phyloP scores from a whole-genome alignment of 2,329 filamentous ascomycete genomes.

The Exophiala bonariae region DNA sequence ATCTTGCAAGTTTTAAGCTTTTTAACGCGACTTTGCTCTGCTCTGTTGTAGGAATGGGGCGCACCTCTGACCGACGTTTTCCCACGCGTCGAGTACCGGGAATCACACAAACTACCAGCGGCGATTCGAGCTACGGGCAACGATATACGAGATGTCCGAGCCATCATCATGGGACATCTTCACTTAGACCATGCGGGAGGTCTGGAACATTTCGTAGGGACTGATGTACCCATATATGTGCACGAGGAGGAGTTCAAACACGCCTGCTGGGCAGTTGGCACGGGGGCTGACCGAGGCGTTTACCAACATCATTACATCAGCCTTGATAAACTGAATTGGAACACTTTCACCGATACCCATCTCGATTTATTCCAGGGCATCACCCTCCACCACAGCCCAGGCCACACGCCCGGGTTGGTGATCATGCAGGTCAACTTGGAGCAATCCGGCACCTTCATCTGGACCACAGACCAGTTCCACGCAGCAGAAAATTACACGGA shows the following conservation, averaged over 20 bases:
- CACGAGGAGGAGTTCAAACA: constrained; percentile 50
- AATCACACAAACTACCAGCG: constrained; percentile 35
- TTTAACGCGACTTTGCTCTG: not conserved
- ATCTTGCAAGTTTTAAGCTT: constrained; percentile 4
- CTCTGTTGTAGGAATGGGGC: constrained; percentile 34
- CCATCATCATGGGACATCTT: constrained; percentile 49
- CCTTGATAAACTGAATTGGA: constrained; percentile 42
- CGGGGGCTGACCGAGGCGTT: constrained; percentile 41
- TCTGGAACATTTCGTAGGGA: constrained; percentile 45
- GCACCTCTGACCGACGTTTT: constrained; percentile 41
- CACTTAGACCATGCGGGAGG: constrained; percentile 52
- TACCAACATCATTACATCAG: constrained; percentile 39
- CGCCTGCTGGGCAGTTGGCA: constrained; percentile 47
- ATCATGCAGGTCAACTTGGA: constrained; percentile 40
- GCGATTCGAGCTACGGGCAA: constrained; percentile 41
- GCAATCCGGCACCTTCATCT: constrained; percentile 40
- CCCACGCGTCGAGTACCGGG: constrained; percentile 35
- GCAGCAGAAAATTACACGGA: constrained; percentile 40
- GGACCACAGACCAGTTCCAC: constrained; percentile 43
- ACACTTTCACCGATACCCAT: constrained; percentile 41
- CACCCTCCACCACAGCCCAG: constrained; percentile 37
- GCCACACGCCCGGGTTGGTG: constrained; percentile 38
- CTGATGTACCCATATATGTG: constrained; percentile 46
- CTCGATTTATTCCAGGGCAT: constrained; percentile 44
- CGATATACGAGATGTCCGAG: constrained; percentile 48